Evolutionary conservation across 2,329 filamentous ascomycete species (phyloP).

Genomic region (Pyricularia sp.): DNA sequence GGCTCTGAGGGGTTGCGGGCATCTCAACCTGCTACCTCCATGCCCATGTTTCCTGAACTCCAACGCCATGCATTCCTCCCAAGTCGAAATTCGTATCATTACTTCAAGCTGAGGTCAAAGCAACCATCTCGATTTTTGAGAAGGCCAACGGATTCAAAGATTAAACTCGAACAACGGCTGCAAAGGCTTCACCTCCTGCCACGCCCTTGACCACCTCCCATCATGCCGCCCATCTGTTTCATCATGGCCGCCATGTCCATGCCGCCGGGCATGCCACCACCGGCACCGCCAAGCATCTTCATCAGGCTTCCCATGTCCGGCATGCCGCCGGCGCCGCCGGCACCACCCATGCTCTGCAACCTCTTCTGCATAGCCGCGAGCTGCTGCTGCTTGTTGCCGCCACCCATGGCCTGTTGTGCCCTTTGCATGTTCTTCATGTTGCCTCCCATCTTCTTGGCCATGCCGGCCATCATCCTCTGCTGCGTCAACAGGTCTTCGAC

Average conservation of each 20-base stretch:
- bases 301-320: slow-evolving; percentile 79
- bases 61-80: slow-evolving; percentile 4
- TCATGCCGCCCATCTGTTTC: slow-evolving; percentile 53
- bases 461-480: slow-evolving; percentile 96
- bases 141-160: background rate
- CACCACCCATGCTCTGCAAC: slow-evolving; percentile 78
- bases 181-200: slow-evolving; percentile 4
- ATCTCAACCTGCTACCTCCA: background rate
- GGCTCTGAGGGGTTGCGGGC: background rate
- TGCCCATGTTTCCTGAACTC: slow-evolving; percentile 1
- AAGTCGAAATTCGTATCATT: background rate
- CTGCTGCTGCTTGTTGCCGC: slow-evolving; percentile 85
- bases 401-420: slow-evolving; percentile 83
- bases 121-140: background rate
- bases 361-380: slow-evolving; percentile 96
- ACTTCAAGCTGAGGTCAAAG: background rate
- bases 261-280: slow-evolving; percentile 56
- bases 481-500: slow-evolving; percentile 97
- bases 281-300: slow-evolving; percentile 78
- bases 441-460: slow-evolving; percentile 98
- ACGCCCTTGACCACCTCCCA: slow-evolving; percentile 13
- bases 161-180: background rate
- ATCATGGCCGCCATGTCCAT: slow-evolving; percentile 76
- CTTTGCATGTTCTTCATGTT: slow-evolving; percentile 97
- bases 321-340: slow-evolving; percentile 50